A percentile compares a stretch with the other conserved stretches of the same genome.
Evolutionary conservation across 2,329 filamentous ascomycete genomes (phyloP).

Genomic region (Trichoderma endophyticum): DNA sequence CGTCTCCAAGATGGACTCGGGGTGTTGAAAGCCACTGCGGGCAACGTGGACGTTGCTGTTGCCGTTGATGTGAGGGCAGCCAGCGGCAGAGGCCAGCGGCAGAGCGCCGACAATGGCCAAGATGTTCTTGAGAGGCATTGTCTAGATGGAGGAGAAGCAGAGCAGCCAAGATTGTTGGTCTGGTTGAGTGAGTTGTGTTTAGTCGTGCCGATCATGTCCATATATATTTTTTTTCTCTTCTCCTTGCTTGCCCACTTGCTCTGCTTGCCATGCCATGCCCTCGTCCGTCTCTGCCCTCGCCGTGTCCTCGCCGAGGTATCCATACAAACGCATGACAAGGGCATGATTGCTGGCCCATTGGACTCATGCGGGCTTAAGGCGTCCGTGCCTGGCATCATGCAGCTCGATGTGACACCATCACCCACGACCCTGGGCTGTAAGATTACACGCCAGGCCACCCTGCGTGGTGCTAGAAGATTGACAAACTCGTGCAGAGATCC

Average conservation of each 20-base stretch:
- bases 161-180: constrained; percentile 1
- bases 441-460: neutral
- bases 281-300: neutral
- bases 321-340: neutral
- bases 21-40: neutral
- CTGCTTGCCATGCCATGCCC: neutral
- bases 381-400: constrained; percentile 13
- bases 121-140: constrained; percentile 18
- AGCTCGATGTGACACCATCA: constrained; percentile 10
- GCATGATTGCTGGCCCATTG: neutral
- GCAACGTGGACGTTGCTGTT: constrained; percentile 1
- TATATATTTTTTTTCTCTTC: constrained; percentile 6
- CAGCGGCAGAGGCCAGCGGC: constrained; percentile 16
- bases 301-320: neutral
- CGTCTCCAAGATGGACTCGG: constrained; percentile 15
- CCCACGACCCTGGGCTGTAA: neutral
- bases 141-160: neutral
- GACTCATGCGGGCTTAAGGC: constrained; percentile 3
- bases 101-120: constrained; percentile 18
- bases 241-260: neutral
- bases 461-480: neutral
- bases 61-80: constrained; percentile 16
- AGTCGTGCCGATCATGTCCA: constrained; percentile 6
- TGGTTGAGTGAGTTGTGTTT: neutral
- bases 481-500: constrained; percentile 1